Evolutionary conservation across 768 basidiomycete genomes (phyloP).

Genomic region (Tulasnella sp.): DNA sequence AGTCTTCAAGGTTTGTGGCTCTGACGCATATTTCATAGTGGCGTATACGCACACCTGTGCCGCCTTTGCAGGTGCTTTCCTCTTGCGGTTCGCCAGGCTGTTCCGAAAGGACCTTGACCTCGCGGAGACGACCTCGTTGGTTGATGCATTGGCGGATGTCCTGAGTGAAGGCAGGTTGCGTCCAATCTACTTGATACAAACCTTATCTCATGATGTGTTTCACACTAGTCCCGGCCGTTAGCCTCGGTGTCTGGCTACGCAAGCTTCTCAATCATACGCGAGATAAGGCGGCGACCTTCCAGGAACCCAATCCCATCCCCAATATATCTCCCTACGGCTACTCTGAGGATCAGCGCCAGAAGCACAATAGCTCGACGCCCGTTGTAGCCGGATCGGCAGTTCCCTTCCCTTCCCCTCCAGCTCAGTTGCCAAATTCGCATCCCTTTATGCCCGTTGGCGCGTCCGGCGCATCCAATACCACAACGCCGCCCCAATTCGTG

Average conservation of each 20-base stretch:
- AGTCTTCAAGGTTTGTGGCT: not conserved
- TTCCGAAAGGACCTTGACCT: conserved; percentile 20
- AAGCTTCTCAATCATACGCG: conserved; percentile 19
- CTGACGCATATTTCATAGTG: conserved; percentile 4
- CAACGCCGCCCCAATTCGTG: too few relatives aligned
- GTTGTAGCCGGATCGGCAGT: not conserved
- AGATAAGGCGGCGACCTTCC: conserved; percentile 7
- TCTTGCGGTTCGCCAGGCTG: conserved; percentile 20
- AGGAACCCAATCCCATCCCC: not conserved
- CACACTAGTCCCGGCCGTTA: conserved; percentile 17
- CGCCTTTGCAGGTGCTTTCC: conserved; percentile 21
- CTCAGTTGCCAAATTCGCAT: conserved; percentile 4
- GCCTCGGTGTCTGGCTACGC: conserved; percentile 18
- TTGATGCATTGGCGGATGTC: conserved; percentile 16
- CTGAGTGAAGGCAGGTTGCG: conserved; percentile 18
- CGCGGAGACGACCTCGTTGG: conserved; percentile 17
- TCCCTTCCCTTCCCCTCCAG: not conserved
- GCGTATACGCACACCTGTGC: conserved; percentile 22
- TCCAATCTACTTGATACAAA: not conserved
- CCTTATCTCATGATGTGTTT: too few relatives aligned
- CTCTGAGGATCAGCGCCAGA: too few relatives aligned
- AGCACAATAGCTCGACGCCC: too few relatives aligned
- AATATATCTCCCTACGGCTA: too few relatives aligned
- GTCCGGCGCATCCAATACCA: not conserved
- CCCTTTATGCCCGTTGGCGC: conserved; percentile 6